Evolutionary conservation across 345 rosid species (phyloP).

Genomic region (Ricinus communis): DNA sequence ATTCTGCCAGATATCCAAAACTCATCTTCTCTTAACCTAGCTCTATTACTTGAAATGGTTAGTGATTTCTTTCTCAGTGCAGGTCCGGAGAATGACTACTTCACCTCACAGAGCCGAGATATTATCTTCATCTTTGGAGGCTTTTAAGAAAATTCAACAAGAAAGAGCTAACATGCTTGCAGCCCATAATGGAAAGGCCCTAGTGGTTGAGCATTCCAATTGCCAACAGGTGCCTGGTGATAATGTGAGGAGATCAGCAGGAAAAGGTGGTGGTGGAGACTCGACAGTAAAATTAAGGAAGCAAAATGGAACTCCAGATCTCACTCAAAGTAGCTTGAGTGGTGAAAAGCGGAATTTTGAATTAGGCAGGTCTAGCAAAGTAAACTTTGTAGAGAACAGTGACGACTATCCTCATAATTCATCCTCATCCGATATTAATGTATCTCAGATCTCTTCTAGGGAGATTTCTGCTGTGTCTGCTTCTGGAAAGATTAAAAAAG

Average conservation of each 20-base stretch:
- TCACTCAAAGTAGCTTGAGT: conserved; percentile 24
- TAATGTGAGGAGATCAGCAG: conserved; percentile 28
- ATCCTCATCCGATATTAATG: conserved; percentile 29
- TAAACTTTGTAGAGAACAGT: conserved; percentile 31
- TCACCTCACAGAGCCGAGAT: conserved; percentile 76
- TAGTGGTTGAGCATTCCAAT: conserved; percentile 34
- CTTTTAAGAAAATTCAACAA: conserved; percentile 68
- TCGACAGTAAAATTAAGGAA: conserved; percentile 28
- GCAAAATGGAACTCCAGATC: conserved; percentile 32
- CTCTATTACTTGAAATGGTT: conserved; percentile 23
- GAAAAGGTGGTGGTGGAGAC: conserved; percentile 34
- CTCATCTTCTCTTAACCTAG: conserved; percentile 10
- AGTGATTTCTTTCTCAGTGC: conserved; percentile 33
- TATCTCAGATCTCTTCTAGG: conserved; percentile 37
- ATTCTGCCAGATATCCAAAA: background rate
- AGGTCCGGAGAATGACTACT: conserved; percentile 78
- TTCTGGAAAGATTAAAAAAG: conserved; percentile 51
- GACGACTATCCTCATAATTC: conserved; percentile 26
- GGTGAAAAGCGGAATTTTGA: conserved; percentile 36
- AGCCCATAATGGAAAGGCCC: conserved; percentile 24
- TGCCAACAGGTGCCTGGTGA: conserved; percentile 21
- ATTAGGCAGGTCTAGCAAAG: conserved; percentile 39
- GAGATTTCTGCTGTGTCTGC: conserved; percentile 32
- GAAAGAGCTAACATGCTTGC: conserved; percentile 46
- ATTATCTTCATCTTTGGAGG: conserved; percentile 70